These are phyloP conservation scores for Barnettozyma salicaria DNA, from an alignment of 805 yeast species.

Conservation along the genomic window DNA sequence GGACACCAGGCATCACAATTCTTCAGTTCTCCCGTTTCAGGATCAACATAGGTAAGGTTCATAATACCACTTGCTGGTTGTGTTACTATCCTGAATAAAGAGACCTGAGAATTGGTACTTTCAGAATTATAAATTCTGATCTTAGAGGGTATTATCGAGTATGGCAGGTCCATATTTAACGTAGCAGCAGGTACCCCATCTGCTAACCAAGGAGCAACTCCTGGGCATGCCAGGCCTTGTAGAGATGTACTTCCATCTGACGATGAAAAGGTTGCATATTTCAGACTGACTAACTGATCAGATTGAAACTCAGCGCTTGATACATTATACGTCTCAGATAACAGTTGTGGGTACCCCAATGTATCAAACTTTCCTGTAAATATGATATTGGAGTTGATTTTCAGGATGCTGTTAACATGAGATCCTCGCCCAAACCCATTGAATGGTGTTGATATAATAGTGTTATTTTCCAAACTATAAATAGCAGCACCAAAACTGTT, in stretches of 20 bases:
- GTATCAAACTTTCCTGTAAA: conserved; percentile 77
- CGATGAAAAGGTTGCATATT: conserved; percentile 47
- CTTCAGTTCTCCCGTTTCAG: conserved; percentile 46
- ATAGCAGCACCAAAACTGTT: conserved; percentile 53
- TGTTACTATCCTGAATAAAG: conserved; percentile 66
- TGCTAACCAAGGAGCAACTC: conserved; percentile 48
- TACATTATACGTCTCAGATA: conserved; percentile 29
- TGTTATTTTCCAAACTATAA: conserved; percentile 45
- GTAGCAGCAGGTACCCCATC: conserved; percentile 48
- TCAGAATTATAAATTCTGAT: conserved; percentile 63
- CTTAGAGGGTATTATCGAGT: conserved; percentile 57
- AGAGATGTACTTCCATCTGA: conserved; percentile 31
- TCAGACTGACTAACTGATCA: conserved; percentile 56
- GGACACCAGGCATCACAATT: conserved; percentile 92
- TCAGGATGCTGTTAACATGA: conserved; percentile 54
- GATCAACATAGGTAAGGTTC: conserved; percentile 85
- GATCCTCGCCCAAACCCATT: conserved; percentile 67
- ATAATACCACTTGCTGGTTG: conserved; percentile 81
- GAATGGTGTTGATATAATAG: conserved; percentile 52
- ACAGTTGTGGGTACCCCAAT: conserved; percentile 26
- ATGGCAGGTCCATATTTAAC: conserved; percentile 57
- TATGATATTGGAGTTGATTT: conserved; percentile 47
- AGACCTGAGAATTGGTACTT: conserved; percentile 38
- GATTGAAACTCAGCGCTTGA: conserved; percentile 42
- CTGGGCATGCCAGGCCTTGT: conserved; percentile 44